Conservation (phyloP, 2,329 filamentous ascomycete genomes). For the Gaeumannomyces tritici region DNA sequence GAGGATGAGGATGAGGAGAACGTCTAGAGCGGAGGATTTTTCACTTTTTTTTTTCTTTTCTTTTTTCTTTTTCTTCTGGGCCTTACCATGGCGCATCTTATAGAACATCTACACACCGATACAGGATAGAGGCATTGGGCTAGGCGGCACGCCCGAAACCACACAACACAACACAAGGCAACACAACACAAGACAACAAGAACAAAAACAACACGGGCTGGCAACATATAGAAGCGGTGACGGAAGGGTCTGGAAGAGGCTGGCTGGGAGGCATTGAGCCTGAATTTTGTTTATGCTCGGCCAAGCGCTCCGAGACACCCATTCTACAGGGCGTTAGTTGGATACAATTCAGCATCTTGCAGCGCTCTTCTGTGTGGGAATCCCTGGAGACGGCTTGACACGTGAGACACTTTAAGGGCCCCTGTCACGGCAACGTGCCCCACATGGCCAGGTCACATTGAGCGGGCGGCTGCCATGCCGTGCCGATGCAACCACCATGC, state of each 20-base stretch:
- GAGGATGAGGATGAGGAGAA: slow-evolving; percentile 12
- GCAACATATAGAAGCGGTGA: neutral
- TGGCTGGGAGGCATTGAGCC: no score
- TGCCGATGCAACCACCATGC: no score
- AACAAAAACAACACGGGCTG: neutral
- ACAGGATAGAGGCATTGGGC: neutral
- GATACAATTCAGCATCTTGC: neutral
- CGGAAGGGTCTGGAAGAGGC: no score
- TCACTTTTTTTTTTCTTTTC: neutral
- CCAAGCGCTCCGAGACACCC: no score
- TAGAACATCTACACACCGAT: neutral
- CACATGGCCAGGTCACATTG: neutral
- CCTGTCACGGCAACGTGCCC: neutral
- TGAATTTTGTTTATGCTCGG: no score
- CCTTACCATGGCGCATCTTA: no score
- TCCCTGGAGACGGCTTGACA: no score
- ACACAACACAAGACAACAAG: neutral
- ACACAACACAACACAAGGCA: neutral
- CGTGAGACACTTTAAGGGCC: no score
- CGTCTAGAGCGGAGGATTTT: neutral
- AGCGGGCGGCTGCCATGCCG: no score
- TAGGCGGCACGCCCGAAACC: neutral
- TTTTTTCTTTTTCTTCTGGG: neutral
- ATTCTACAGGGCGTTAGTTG: neutral
- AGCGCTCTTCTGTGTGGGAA: no score